These are phyloP conservation scores for Closterium sp. DNA, from an alignment of 139 green algal species.

Conservation along the genomic window DNA sequence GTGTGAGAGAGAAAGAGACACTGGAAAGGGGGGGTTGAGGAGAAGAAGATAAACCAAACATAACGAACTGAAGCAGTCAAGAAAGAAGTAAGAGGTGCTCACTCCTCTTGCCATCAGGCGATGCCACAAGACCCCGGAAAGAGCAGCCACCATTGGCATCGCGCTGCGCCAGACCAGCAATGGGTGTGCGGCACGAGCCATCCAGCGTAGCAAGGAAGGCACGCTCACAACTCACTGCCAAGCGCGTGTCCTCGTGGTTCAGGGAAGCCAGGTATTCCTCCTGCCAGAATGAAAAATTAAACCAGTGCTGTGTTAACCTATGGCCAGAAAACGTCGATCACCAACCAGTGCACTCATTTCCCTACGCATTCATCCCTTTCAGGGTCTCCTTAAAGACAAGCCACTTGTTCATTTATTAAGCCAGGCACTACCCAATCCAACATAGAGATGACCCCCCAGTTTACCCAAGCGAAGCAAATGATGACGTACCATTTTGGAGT, in stretches of 20 bases:
- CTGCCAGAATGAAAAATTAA: not conserved
- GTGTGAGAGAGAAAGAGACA: not conserved
- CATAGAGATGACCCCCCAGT: not conserved
- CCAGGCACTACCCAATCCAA: not conserved
- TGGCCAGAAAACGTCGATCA: not conserved
- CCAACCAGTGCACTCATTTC: not conserved
- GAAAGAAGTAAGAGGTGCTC: not conserved
- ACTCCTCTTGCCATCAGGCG: constrained; percentile 74
- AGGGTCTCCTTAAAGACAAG: not conserved
- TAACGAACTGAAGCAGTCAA: not conserved
- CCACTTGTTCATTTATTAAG: not conserved
- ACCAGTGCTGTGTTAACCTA: not conserved
- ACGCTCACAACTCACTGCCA: constrained; percentile 92
- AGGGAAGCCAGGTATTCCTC: constrained; percentile 75
- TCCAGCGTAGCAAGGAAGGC: constrained; percentile 93
- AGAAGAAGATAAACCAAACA: not conserved
- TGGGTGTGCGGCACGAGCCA: constrained; percentile 96
- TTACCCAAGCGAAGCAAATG: not conserved
- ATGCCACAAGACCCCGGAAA: constrained; percentile 91
- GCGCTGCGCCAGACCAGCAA: constrained; percentile 74
- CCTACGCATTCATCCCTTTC: not conserved
- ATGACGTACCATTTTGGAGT: constrained; percentile 57
- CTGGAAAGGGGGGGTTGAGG: not conserved
- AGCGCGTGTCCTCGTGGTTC: constrained; percentile 96
- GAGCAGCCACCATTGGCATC: constrained; percentile 62